Evolutionary conservation across 345 rosid genomes (phyloP).

Genomic region (Tarenaya hassleriana): DNA sequence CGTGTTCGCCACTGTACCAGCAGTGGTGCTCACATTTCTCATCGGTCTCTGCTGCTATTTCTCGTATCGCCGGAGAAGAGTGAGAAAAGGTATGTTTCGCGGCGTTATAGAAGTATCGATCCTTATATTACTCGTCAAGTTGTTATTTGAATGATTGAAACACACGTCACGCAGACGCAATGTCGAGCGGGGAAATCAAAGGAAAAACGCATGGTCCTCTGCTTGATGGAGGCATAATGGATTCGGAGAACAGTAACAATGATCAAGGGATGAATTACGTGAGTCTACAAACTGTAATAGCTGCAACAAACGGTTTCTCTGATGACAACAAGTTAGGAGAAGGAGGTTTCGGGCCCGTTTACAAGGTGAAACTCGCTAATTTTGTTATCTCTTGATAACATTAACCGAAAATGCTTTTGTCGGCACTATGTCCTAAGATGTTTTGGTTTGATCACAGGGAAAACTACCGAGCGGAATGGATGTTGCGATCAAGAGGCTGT

Average conservation of each 20-base stretch:
- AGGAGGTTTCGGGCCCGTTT: constrained; percentile 56
- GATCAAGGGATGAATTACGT: constrained; percentile 28
- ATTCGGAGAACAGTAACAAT: constrained; percentile 14
- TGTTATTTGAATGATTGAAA: background rate
- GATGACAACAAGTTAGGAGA: constrained; percentile 42
- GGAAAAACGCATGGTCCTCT: constrained; percentile 2
- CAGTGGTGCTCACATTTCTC: constrained; percentile 14
- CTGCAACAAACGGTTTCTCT: constrained; percentile 42
- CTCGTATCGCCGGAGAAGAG: constrained; percentile 25
- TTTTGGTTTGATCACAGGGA: constrained; percentile 32
- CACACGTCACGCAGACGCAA: constrained; percentile 11
- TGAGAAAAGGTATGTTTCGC: constrained; percentile 18
- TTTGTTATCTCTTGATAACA: background rate
- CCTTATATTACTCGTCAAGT: background rate
- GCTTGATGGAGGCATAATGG: background rate
- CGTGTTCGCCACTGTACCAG: constrained; percentile 16
- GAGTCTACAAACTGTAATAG: constrained; percentile 18
- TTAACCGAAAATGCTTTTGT: too few species aligned
- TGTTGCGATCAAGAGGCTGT: constrained; percentile 50
- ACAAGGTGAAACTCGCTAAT: constrained; percentile 29
- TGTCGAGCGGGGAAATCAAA: constrained; percentile 26
- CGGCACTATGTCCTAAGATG: background rate
- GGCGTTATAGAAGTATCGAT: too few species aligned
- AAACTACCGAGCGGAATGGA: constrained; percentile 33
- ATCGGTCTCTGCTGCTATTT: constrained; percentile 27